Evolutionary conservation across 2,329 filamentous ascomycete species (phyloP).

Genomic region (Cordyceps javanica): DNA sequence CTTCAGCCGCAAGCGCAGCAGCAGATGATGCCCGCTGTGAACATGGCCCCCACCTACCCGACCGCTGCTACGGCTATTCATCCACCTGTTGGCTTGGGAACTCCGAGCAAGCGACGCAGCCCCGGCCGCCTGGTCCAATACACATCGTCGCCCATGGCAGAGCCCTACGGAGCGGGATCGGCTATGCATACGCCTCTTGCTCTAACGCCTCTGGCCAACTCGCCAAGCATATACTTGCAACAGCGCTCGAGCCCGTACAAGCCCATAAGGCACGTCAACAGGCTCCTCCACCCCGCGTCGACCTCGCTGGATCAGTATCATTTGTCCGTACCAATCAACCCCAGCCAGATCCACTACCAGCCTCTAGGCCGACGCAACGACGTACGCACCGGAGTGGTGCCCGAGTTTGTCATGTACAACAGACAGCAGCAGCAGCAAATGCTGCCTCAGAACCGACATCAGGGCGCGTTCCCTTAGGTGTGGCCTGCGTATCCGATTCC

Average conservation of each 20-base stretch:
- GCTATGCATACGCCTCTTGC: constrained; percentile 49
- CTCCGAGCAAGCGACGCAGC: constrained; percentile 48
- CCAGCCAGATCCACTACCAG: constrained; percentile 77
- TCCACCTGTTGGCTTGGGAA: constrained; percentile 35
- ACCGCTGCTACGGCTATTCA: constrained; percentile 9
- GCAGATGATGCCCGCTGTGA: constrained; percentile 15
- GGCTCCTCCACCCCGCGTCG: constrained; percentile 80
- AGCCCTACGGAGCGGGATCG: constrained; percentile 49
- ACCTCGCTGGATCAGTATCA: constrained; percentile 71
- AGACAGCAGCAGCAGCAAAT: constrained; percentile 21
- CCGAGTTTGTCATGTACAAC: constrained; percentile 46
- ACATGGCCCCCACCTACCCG: constrained; percentile 10
- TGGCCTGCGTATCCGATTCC: neutral
- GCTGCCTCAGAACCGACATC: constrained; percentile 14
- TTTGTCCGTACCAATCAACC: constrained; percentile 49
- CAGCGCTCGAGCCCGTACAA: constrained; percentile 90
- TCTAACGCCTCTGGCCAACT: constrained; percentile 66
- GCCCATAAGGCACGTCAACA: constrained; percentile 82
- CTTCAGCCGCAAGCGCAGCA: constrained; percentile 1
- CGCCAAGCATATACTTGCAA: constrained; percentile 80
- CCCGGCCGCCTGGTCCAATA: constrained; percentile 41
- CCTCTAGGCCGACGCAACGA: constrained; percentile 65
- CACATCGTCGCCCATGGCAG: constrained; percentile 62
- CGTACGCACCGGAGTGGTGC: constrained; percentile 64
- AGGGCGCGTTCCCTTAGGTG: constrained; percentile 5